phyloP scores from a whole-genome alignment of 192 early-diverging fungal species.

The Linnemannia zychae region DNA sequence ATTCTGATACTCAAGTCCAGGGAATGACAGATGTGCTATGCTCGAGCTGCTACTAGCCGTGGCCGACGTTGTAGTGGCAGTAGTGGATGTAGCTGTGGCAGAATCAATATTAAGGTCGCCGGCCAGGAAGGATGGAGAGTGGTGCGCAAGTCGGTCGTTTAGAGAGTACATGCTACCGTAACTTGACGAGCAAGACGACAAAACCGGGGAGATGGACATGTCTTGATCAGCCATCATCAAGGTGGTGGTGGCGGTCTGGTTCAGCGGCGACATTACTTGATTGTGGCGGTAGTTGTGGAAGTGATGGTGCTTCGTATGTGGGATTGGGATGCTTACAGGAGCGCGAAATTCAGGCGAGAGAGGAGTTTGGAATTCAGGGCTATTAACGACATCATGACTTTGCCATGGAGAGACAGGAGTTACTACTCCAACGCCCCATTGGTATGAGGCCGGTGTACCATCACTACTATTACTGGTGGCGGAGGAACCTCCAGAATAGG shows the following conservation, averaged over 20 bases:
- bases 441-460: not conserved
- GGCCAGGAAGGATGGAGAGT: not conserved
- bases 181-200: conserved; percentile 28
- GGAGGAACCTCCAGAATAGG: not conserved
- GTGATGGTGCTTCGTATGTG: not conserved
- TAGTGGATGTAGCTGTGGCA: not conserved
- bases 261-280: not conserved
- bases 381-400: not conserved
- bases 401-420: not conserved
- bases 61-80: not conserved
- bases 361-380: not conserved
- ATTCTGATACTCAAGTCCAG: not conserved
- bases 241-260: not conserved
- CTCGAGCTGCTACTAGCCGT: not conserved
- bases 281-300: not conserved
- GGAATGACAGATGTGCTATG: not conserved
- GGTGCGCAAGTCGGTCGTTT: not conserved
- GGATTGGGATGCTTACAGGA: not conserved
- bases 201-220: conserved; percentile 22
- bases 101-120: not conserved
- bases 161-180: conserved; percentile 16
- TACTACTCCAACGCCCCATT: not conserved
- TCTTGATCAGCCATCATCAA: conserved; percentile 9
- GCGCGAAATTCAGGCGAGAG: not conserved
- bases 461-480: not conserved